phyloP scores from a whole-genome alignment of 1,284 basidiomycete genomes.

The Kwoniella shivajii region DNA sequence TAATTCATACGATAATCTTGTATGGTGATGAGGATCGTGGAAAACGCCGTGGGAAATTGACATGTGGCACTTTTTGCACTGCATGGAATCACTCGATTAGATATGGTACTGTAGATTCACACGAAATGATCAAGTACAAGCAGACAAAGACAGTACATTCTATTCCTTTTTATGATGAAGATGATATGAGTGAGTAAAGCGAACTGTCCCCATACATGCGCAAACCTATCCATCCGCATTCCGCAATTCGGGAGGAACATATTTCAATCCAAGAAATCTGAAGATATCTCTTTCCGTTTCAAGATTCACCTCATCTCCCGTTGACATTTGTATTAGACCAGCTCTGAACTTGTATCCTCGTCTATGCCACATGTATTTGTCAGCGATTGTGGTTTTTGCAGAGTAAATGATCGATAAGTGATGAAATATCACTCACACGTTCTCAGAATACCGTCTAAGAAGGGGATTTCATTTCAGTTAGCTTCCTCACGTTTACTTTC shows the following conservation, averaged over 20 bases:
- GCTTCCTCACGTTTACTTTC: not conserved
- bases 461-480: not conserved
- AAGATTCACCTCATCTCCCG: slow-evolving; percentile 45
- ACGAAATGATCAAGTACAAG: no score
- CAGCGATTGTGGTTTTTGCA: not conserved
- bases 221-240: slow-evolving; percentile 49
- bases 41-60: no score
- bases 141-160: no score
- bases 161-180: no score
- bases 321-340: slow-evolving; percentile 37
- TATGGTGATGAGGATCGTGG: no score
- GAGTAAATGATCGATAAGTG: not conserved
- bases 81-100: no score
- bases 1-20: no score
- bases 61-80: no score
- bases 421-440: slow-evolving; percentile 19
- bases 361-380: not conserved
- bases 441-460: slow-evolving; percentile 43
- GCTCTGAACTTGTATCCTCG: slow-evolving; percentile 52
- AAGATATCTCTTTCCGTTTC: slow-evolving; percentile 52
- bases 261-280: slow-evolving; percentile 41
- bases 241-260: slow-evolving; percentile 48
- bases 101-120: no score
- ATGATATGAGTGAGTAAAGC: no score
- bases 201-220: not conserved